Evolutionary conservation across 1,139 yeast genomes (phyloP), one percentile per base, ranked within the genome.

Genomic region (Yamadazyma siamensis): DNA sequence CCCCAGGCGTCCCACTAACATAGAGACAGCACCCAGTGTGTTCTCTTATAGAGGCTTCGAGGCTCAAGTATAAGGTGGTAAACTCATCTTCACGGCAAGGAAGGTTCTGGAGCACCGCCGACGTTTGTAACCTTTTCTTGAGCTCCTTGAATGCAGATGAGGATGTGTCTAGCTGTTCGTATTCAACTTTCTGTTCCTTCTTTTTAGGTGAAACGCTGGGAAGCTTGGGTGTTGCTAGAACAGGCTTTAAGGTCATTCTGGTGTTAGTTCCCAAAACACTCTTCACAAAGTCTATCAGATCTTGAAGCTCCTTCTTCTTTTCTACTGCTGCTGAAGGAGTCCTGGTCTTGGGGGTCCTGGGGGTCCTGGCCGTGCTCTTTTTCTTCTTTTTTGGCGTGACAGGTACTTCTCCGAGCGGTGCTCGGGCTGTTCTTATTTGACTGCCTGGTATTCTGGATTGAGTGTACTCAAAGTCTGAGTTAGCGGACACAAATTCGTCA

Each of bases 1-100:
- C 89, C 8, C 99, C 99, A 0, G 99, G 98, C 0, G 96, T 88
- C 2, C 99, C 99, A 56, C 96, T 86, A 5, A 91, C 79, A 49
- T 89, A 91, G 5, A 91, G 61, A 47, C 96, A 86, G 13, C 91
- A 75, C 0, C 98, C 97, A 2, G 82, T 73, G 26, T 75, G 75
- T 12, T 81, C 73, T 32, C 71, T 71, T 20, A 91, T 76, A 1
- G 96, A 87, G 30, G 78, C 70, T 46, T 87, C 91, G n/a, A 91
- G 55, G 28, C 79, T 77, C 32, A 76, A 56, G 51, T 79, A 84
- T 6, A 91, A 63, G 34, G 80, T 73, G n/a, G 80, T 74, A 52
- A 83, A 88, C 52, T 91, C 96, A 21, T 75, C 75, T 41, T 88
- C 97, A 39, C 99, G 72, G 38, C 97, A 89, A 0, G 96, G 97